Evolutionary conservation across 164 flowering plant species (phyloP), one percentile per base, ranked within the genome.

Genomic region (Chloranthus sessilifolius): DNA sequence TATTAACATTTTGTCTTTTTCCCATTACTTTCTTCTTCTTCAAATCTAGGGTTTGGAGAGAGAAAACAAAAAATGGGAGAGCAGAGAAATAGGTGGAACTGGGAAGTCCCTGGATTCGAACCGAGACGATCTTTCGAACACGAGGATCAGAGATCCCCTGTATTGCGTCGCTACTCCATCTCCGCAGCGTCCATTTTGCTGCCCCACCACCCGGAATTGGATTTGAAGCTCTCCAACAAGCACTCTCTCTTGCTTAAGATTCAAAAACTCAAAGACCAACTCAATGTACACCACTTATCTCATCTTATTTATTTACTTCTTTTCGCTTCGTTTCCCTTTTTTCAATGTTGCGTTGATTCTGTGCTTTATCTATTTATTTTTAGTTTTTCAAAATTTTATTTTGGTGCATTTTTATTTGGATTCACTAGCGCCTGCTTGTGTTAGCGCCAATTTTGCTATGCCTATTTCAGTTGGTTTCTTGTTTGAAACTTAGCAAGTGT

Each of bases 101-200:
- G 99, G 99, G 96, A 92, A 61, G 94, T 92, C 22, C 55, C 76
- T 34, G 96, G 96, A 5, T 92, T 92, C 62, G 85, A 83, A 63
- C 83, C 91, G 39, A 72, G 85, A 73, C 82, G 65, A 64, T 43
- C 75, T 58, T 28, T 59, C n/a, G 80, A 63, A 50, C 55, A 46
- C 34, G 77, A 73, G 9, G 78, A 77, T 30, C 60, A 61, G n/a
- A 47, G 50, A 36, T 33, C 74, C 15, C 75, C 81, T 26, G 19
- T 82, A 51, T 61, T 61, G 9, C 71, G 96, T 34, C 56, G 99
- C 54, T 86, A 77, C 71, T 86, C 99, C 62, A 67, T 85, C 50
- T 82, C 95, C 0, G 46, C 74, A 3, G 31, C 91, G 22, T 43
- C 85, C n/a, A 43, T 53, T 42, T 46, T 59, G 38, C 69, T 59